Percentiles rank a stretch among this genome's conserved stretches.
These are phyloP conservation scores for Pleurotus citrinopileatus DNA, from an alignment of 768 basidiomycete species.

Conservation along the genomic window DNA sequence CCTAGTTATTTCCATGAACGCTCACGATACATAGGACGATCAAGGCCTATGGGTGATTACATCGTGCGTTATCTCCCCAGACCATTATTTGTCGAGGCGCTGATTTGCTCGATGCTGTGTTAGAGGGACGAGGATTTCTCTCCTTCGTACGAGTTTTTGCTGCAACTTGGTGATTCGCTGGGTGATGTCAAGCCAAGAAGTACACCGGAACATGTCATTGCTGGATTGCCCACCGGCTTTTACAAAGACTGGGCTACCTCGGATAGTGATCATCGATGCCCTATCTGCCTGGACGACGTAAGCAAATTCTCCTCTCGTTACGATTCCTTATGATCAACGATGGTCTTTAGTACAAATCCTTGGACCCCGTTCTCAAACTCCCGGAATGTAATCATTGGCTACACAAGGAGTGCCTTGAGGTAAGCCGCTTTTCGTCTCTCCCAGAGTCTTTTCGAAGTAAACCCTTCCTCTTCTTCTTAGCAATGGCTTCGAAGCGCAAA, in stretches of 20 bases:
- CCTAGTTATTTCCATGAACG: constrained; percentile 13
- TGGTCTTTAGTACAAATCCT: constrained; percentile 66
- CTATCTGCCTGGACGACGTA: constrained; percentile 85
- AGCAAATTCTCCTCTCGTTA: constrained; percentile 24
- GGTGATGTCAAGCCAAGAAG: constrained; percentile 69
- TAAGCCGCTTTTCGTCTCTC: constrained; percentile 25
- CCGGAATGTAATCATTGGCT: constrained; percentile 77
- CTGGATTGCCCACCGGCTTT: constrained; percentile 52
- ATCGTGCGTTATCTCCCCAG: constrained; percentile 40
- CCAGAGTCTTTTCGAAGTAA: background rate
- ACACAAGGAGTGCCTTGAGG: constrained; percentile 73
- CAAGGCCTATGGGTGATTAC: constrained; percentile 38
- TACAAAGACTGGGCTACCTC: constrained; percentile 69
- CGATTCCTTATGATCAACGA: no score
- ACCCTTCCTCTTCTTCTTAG: constrained; percentile 30
- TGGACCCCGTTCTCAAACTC: constrained; percentile 65
- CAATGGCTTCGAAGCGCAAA: constrained; percentile 79
- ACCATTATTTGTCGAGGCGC: constrained; percentile 3
- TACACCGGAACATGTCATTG: constrained; percentile 60
- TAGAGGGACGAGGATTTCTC: constrained; percentile 80
- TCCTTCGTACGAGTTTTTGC: constrained; percentile 66
- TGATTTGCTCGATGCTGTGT: constrained; percentile 11
- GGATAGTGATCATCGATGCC: constrained; percentile 72
- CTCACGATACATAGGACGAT: constrained; percentile 17
- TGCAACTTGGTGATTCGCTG: constrained; percentile 54